These are phyloP conservation scores for Cordyceps cicadae DNA, from an alignment of 2,329 filamentous ascomycete genomes.

Conservation along the genomic window DNA sequence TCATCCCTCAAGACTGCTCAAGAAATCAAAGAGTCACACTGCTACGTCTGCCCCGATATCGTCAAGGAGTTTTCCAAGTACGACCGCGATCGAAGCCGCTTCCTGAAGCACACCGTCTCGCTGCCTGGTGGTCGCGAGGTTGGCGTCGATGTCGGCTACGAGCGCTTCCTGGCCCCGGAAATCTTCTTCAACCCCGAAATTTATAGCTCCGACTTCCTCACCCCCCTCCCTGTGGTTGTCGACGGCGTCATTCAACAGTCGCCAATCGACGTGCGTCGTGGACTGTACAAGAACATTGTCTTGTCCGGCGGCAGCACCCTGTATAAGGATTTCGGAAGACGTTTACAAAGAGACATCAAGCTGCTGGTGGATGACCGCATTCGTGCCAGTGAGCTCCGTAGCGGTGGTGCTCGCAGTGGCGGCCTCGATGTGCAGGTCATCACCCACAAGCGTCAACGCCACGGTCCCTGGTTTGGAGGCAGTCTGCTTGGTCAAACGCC, in stretches of 20 bases:
- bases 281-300: slow-evolving; percentile 99
- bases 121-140: slow-evolving; percentile 80
- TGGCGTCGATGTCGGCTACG: slow-evolving; percentile 88
- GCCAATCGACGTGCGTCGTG: slow-evolving; percentile 92
- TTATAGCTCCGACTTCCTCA: slow-evolving; percentile 97
- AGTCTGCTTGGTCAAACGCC: slow-evolving; percentile 94
- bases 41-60: slow-evolving; percentile 96
- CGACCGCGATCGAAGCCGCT: slow-evolving; percentile 84
- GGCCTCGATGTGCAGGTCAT: slow-evolving; percentile 96
- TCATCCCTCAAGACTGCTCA: slow-evolving; percentile 96
- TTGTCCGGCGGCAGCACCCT: slow-evolving; percentile 92
- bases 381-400: slow-evolving; percentile 81
- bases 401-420: slow-evolving; percentile 85
- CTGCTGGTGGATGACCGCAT: slow-evolving; percentile 91
- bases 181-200: slow-evolving; percentile 99
- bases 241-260: slow-evolving; percentile 96
- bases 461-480: slow-evolving; percentile 97
- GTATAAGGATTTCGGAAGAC: slow-evolving; percentile 96
- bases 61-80: slow-evolving; percentile 96
- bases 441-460: slow-evolving; percentile 91
- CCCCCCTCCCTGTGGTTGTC: slow-evolving; percentile 86
- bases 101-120: slow-evolving; percentile 80
- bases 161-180: slow-evolving; percentile 94
- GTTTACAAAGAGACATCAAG: slow-evolving; percentile 94
- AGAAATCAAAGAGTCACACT: slow-evolving; percentile 97